A percentile compares a stretch with the other conserved stretches of the same genome.
phyloP scores from a whole-genome alignment of 306 rosid species.

The Trifolium subterraneum region DNA sequence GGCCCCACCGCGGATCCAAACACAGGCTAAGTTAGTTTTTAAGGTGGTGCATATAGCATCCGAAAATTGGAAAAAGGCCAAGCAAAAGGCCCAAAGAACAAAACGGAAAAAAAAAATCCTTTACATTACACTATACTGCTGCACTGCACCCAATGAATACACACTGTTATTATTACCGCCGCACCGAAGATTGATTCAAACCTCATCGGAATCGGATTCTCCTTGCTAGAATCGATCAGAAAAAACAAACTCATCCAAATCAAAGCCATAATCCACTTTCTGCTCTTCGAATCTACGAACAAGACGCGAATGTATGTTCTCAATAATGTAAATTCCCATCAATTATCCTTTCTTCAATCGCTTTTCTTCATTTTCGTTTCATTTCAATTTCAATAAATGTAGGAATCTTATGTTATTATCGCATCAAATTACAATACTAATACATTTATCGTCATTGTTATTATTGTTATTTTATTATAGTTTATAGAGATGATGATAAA shows the following conservation, averaged over 20 bases:
- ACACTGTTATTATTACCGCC: not conserved
- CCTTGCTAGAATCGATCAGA: not conserved
- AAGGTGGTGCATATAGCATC: too few species aligned
- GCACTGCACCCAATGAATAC: not conserved
- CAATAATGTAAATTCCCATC: too few species aligned
- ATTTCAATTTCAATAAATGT: too few species aligned
- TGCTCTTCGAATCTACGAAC: too few species aligned
- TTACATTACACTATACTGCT: not conserved
- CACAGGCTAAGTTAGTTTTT: too few species aligned
- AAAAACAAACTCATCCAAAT: not conserved
- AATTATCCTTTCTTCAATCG: too few species aligned
- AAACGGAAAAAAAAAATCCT: not conserved
- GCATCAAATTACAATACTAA: too few species aligned
- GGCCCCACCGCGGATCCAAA: too few species aligned
- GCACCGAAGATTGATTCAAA: not conserved
- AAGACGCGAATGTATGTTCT: too few species aligned
- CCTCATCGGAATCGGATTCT: not conserved
- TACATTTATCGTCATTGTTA: not conserved
- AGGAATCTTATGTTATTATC: too few species aligned
- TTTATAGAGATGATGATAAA: constrained; percentile 8
- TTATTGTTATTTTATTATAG: not conserved
- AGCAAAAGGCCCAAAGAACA: not conserved
- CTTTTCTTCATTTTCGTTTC: too few species aligned
- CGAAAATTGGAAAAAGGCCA: not conserved
- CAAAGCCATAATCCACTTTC: not conserved